These are phyloP conservation scores for Pterocarpus macrocarpus DNA, from an alignment of 306 rosid genomes.

Conservation along the genomic window DNA sequence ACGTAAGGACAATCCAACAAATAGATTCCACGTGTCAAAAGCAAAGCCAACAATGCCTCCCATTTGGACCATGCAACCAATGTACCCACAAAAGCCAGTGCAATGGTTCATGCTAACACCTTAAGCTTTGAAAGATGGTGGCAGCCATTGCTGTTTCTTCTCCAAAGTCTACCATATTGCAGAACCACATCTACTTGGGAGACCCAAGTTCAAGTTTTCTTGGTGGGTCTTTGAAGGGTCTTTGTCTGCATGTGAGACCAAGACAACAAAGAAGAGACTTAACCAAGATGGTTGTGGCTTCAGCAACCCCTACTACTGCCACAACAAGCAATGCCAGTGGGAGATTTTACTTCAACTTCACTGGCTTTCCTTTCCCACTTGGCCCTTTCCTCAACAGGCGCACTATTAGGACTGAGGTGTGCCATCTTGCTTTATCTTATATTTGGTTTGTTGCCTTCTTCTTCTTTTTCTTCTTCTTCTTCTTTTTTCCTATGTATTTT, in stretches of 20 bases:
- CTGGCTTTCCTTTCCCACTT: slow-evolving; percentile 97
- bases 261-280: slow-evolving; percentile 58
- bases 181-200: slow-evolving; percentile 53
- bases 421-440: slow-evolving; percentile 32
- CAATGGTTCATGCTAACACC: background rate
- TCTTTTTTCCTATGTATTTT: too few relatives aligned
- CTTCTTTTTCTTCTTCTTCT: too few relatives aligned
- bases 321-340: slow-evolving; percentile 53
- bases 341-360: slow-evolving; percentile 93
- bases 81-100: slow-evolving; percentile 3
- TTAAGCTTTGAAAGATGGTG: slow-evolving; percentile 46
- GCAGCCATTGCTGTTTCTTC: slow-evolving; percentile 67
- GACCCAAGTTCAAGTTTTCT: slow-evolving; percentile 56
- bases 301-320: slow-evolving; percentile 49
- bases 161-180: slow-evolving; percentile 69
- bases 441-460: slow-evolving; percentile 2
- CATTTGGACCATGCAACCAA: slow-evolving; percentile 2
- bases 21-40: slow-evolving; percentile 79
- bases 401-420: slow-evolving; percentile 87
- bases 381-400: slow-evolving; percentile 92
- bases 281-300: slow-evolving; percentile 64
- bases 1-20: slow-evolving; percentile 48
- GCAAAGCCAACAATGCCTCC: slow-evolving; percentile 55
- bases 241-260: slow-evolving; percentile 54
- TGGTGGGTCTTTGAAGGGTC: slow-evolving; percentile 68